Conservation (phyloP, 2,329 filamentous ascomycete species). For the Alternaria hordeiaustralica region DNA sequence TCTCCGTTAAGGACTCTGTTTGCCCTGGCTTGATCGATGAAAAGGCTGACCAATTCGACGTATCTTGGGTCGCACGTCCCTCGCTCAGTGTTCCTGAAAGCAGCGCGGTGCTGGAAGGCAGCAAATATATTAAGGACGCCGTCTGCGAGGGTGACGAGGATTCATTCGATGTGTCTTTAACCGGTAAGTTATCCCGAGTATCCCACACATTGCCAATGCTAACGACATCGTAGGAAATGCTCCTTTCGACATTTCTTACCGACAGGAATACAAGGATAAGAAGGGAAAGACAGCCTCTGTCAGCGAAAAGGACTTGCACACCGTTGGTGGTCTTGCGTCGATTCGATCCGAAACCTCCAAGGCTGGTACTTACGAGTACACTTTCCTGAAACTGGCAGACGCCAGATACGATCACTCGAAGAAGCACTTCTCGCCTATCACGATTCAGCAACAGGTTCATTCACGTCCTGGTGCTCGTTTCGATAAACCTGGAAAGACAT, state of each 20-base stretch:
- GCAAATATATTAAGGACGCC: constrained; percentile 73
- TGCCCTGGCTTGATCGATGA: constrained; percentile 84
- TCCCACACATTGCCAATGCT: constrained; percentile 7
- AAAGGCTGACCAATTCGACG: constrained; percentile 74
- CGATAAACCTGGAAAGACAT: constrained; percentile 84
- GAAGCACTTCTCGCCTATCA: constrained; percentile 68
- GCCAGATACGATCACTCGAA: constrained; percentile 81
- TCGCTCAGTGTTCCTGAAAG: constrained; percentile 70
- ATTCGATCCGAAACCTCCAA: constrained; percentile 86
- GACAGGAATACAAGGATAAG: constrained; percentile 74
- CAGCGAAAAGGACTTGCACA: constrained; percentile 75
- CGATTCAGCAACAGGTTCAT: constrained; percentile 83
- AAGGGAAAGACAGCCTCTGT: constrained; percentile 64
- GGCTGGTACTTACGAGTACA: constrained; percentile 84
- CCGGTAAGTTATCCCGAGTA: constrained; percentile 61
- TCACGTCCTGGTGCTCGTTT: constrained; percentile 83
- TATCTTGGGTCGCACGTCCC: constrained; percentile 86
- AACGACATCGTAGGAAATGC: constrained; percentile 65
- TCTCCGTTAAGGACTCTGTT: constrained; percentile 76
- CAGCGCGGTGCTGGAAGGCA: constrained; percentile 61
- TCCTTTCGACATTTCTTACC: constrained; percentile 84
- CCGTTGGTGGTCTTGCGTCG: constrained; percentile 75
- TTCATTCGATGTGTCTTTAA: constrained; percentile 79
- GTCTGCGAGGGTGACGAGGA: constrained; percentile 97
- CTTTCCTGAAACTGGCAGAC: constrained; percentile 82